Percentiles rank a stretch among this genome's conserved stretches.
phyloP scores from a whole-genome alignment of 306 rosid species.

The Lathyrus tuberosus region DNA sequence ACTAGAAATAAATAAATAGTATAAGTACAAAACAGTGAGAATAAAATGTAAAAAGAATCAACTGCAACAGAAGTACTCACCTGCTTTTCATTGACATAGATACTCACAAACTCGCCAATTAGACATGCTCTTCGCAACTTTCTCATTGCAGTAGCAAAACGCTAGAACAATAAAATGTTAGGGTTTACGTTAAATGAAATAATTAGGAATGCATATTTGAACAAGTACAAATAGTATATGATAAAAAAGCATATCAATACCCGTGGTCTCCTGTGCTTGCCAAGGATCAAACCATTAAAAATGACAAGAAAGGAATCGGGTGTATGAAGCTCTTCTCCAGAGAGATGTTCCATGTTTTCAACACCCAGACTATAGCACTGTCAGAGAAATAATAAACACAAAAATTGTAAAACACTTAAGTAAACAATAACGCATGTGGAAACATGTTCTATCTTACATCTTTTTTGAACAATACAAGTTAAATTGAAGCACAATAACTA shows the following conservation, averaged over 20 bases:
- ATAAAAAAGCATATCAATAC: constrained; percentile 44
- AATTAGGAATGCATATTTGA: neutral
- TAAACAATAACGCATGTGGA: constrained; percentile 21
- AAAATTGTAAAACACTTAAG: constrained; percentile 30
- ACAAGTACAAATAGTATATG: constrained; percentile 2
- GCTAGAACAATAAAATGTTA: constrained; percentile 40
- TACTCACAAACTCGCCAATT: constrained; percentile 89
- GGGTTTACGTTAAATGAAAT: constrained; percentile 9
- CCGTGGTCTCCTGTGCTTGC: constrained; percentile 92
- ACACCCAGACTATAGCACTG: constrained; percentile 79
- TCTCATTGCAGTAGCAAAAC: constrained; percentile 73
- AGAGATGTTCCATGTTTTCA: constrained; percentile 77
- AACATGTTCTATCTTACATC: neutral
- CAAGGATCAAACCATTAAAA: constrained; percentile 88
- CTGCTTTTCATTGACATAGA: constrained; percentile 88
- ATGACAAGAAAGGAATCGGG: constrained; percentile 85
- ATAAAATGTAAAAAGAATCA: neutral
- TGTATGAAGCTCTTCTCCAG: constrained; percentile 89
- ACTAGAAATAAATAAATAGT: constrained; percentile 29
- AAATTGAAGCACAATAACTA: neutral
- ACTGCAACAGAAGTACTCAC: constrained; percentile 41
- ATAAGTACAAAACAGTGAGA: neutral
- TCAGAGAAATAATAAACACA: constrained; percentile 33
- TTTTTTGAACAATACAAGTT: constrained; percentile 8
- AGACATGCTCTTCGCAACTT: constrained; percentile 83